Evolutionary conservation across 805 yeast species (phyloP).

Genomic region (Yarrowia deformans): DNA sequence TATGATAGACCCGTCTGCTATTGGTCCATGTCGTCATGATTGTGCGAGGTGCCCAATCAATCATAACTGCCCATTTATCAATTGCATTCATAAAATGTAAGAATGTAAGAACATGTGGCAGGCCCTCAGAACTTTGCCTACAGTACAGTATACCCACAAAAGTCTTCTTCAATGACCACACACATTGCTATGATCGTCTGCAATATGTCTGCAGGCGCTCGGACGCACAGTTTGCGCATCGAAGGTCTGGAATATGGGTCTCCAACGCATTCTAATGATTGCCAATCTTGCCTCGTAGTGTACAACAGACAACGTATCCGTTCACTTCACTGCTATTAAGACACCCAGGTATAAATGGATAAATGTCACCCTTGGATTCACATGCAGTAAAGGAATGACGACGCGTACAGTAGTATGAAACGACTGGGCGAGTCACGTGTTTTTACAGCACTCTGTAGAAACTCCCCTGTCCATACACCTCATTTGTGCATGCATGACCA

Average conservation of each 20-base stretch:
- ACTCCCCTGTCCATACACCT: not conserved
- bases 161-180: not conserved
- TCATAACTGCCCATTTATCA: not conserved
- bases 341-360: not conserved
- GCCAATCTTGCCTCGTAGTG: not conserved
- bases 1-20: not conserved
- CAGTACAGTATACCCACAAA: not conserved
- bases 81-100: not conserved
- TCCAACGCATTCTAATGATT: not conserved
- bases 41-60: not conserved
- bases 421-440: constrained; percentile 1
- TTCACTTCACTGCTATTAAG: not conserved
- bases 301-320: not conserved
- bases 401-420: too few species aligned
- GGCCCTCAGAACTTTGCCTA: not conserved
- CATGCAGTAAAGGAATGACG: not conserved
- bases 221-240: not conserved
- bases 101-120: constrained; percentile 2
- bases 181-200: constrained; percentile 16
- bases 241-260: not conserved
- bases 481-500: not conserved
- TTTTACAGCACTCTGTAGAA: not conserved
- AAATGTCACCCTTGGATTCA: not conserved
- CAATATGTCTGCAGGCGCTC: not conserved
- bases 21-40: not conserved